A percentile compares a stretch with the other conserved stretches of the same genome.
Conservation (phyloP, 129 eudicot species). For the Tanacetum coccineum region DNA sequence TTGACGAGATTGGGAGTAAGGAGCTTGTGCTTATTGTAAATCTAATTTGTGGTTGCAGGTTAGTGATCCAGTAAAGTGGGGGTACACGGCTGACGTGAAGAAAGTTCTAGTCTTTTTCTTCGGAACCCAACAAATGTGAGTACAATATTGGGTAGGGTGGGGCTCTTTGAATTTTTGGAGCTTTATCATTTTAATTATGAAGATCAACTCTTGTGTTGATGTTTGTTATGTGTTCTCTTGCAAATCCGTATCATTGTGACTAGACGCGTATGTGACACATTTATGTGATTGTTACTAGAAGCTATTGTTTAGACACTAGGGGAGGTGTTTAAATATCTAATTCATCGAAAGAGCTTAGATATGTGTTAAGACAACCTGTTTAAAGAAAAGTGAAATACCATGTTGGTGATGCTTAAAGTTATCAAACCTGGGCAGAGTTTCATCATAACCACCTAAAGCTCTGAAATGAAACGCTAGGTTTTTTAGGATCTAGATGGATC, state of each 20-base stretch:
- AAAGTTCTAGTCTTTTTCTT: constrained; percentile 84
- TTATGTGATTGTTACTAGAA: not conserved
- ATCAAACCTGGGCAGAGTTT: constrained; percentile 3
- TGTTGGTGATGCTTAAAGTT: constrained; percentile 3
- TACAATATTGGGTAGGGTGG: constrained; percentile 13
- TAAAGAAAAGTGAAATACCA: not conserved
- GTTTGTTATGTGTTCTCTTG: not conserved
- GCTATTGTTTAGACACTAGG: not conserved
- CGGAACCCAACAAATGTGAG: constrained; percentile 95
- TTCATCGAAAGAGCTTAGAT: not conserved
- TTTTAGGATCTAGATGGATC: constrained; percentile 6
- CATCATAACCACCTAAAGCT: constrained; percentile 2
- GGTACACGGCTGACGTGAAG: constrained; percentile 64
- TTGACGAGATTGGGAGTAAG: not conserved
- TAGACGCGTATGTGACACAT: not conserved
- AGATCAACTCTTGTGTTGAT: not conserved
- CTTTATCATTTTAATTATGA: not conserved
- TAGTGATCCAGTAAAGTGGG: constrained; percentile 94
- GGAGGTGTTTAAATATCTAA: constrained; percentile 8
- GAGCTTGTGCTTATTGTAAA: constrained; percentile 23
- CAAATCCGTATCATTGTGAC: not conserved
- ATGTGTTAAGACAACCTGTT: not conserved
- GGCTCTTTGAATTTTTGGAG: not conserved
- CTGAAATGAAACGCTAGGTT: not conserved
- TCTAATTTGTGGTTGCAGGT: constrained; percentile 54